Base-by-base conservation (phyloP, 768 basidiomycete genomes). In the Gymnopilus dilepis region DNA sequence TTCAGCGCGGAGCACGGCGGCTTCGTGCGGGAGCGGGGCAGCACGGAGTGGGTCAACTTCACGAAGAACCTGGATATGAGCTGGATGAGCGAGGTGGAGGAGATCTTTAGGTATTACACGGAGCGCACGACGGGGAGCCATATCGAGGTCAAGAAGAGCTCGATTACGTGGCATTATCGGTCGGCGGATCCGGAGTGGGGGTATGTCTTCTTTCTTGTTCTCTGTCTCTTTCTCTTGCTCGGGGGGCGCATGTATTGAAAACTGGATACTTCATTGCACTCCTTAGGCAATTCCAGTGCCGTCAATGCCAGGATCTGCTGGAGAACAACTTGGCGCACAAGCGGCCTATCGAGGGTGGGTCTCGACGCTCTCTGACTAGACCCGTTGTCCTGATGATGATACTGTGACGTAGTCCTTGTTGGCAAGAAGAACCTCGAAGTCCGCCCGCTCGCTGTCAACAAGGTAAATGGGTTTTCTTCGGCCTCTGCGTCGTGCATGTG, bases 341-440 rank as follows among this genome's bases (percentile, higher is more conserved):
- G 74, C 84, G 96, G 50, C 95, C 97, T 6, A 98, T 99, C 61
- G 97, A 99, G 77, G 91, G 90, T 90, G 62, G 56, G 82, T 67
- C 17, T 43, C 13, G 12, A 6, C 13, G 21, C 9, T 6, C 9
- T 34, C 53, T 26, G 34, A 17, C 6, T 59, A 9, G 11, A 11
- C 3, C 34, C 8, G 34, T n/a, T 31, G 42, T 13, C 11, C 21
- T 37, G 22, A 40, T 37, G 12, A 37, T 22, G 15, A 17, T 22
- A 63, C 26, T 59, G 52, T 24, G 3, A 31, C 41, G 1, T 65
- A 91, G 95, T 97, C 4, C 87, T 97, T 53, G 91, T 97, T 30
- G 97, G 97, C 19, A 99, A 99, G 83, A 98, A 98, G 87, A 98
- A 98, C 74, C 82, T 99, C 43, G 97, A 99, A 78, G 96, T 98